These are phyloP conservation scores for Hamamelis virginiana DNA, from an alignment of 164 flowering plant species.

Conservation along the genomic window DNA sequence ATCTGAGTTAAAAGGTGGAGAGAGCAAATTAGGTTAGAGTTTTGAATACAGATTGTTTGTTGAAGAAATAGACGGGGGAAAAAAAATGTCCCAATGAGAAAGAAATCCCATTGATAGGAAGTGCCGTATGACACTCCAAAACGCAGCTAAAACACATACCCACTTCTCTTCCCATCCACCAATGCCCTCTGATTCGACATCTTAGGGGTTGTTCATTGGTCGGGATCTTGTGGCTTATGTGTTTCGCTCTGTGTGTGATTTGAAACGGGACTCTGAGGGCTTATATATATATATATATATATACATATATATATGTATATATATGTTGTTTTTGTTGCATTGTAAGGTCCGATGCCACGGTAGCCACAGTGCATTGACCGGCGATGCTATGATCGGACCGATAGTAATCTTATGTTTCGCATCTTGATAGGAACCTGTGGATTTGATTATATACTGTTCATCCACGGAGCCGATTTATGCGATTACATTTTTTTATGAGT, in stretches of 20 bases:
- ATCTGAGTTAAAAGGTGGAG: too few species aligned
- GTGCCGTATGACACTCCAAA: too few species aligned
- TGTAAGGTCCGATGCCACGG: conserved; percentile 60
- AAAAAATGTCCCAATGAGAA: too few species aligned
- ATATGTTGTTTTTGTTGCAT: background rate
- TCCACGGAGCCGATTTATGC: conserved; percentile 61
- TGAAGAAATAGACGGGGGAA: too few species aligned
- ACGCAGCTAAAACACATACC: too few species aligned
- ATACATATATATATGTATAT: too few species aligned
- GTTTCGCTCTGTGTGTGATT: conserved; percentile 35
- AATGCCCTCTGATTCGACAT: background rate
- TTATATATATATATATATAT: background rate
- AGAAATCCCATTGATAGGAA: too few species aligned
- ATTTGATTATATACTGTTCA: conserved; percentile 17
- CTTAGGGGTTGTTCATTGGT: background rate
- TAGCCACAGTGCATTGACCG: conserved; percentile 61
- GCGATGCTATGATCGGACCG: conserved; percentile 58
- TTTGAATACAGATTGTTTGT: too few species aligned
- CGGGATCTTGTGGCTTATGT: too few species aligned
- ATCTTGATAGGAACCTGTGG: conserved; percentile 68
- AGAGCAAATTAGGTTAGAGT: too few species aligned
- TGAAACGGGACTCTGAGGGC: conserved; percentile 51
- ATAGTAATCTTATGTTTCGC: conserved; percentile 40
- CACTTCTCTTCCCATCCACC: too few species aligned
- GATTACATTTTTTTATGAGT: too few species aligned